phyloP scores from a whole-genome alignment of 2,329 filamentous ascomycete genomes.

The Colletotrichum sp. region DNA sequence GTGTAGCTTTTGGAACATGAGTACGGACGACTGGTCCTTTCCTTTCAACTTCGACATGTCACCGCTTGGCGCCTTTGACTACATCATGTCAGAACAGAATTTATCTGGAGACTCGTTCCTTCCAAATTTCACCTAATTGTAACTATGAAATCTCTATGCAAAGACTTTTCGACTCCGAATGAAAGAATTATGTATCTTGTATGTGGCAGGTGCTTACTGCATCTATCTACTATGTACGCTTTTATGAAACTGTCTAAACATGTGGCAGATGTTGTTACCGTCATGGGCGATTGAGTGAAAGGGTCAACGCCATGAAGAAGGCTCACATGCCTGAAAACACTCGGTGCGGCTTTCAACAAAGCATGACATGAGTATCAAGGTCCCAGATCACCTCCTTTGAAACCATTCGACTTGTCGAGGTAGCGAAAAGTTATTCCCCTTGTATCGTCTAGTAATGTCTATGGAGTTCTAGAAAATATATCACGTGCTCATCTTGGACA shows the following conservation, averaged over 20 bases:
- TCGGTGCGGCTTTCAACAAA: fast-evolving
- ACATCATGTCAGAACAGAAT: neutral
- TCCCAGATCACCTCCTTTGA: neutral
- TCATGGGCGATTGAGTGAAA: neutral
- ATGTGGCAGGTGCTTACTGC: fast-evolving
- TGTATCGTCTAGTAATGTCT: neutral
- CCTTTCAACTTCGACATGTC: neutral
- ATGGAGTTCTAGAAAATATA: neutral
- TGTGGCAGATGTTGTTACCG: neutral
- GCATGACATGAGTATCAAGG: neutral
- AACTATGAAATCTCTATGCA: no score
- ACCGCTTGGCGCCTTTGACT: neutral
- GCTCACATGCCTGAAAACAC: neutral
- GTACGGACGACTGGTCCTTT: neutral
- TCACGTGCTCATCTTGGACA: fast-evolving
- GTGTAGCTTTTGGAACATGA: neutral
- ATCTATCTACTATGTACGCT: neutral
- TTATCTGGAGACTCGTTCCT: neutral
- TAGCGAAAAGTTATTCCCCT: neutral
- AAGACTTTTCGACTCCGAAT: neutral
- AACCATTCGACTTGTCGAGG: neutral
- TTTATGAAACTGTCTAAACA: neutral
- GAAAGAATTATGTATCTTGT: fast-evolving
- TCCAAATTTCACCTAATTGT: neutral
- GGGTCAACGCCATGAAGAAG: no score